Evolutionary conservation across 2,329 filamentous ascomycete species (phyloP).

Genomic region (Apiospora arundinis): DNA sequence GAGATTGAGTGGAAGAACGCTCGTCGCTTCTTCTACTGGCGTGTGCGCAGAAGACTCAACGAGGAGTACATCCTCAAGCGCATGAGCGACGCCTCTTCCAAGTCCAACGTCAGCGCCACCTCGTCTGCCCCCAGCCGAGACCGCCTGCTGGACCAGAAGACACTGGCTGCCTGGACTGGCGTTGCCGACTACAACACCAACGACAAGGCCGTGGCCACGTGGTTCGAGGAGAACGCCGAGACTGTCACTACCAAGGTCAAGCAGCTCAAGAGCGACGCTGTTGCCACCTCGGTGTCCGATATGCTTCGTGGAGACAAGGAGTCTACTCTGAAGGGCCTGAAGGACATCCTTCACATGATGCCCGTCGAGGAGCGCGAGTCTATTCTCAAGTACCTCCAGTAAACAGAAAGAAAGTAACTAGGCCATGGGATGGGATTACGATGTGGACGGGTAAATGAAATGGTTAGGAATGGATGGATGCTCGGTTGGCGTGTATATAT

Average conservation of each 20-base stretch:
- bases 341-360: constrained; percentile 19
- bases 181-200: constrained; percentile 78
- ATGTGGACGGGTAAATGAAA: background rate
- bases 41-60: constrained; percentile 92
- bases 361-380: constrained; percentile 20
- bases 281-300: background rate
- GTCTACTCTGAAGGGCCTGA: constrained; percentile 8
- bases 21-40: constrained; percentile 99
- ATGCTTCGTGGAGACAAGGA: constrained; percentile 11
- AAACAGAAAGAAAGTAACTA: background rate
- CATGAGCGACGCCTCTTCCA: constrained; percentile 61
- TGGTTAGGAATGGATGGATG: background rate
- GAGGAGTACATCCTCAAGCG: constrained; percentile 97
- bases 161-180: constrained; percentile 83
- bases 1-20: constrained; percentile 86
- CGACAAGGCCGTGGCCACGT: constrained; percentile 84
- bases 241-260: constrained; percentile 84
- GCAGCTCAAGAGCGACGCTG: constrained; percentile 77
- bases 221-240: constrained; percentile 97
- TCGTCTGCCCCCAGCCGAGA: constrained; percentile 48
- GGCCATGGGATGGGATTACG: background rate
- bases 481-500: background rate
- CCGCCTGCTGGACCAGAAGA: constrained; percentile 64
- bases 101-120: constrained; percentile 38
- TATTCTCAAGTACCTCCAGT: constrained; percentile 15